phyloP scores from a whole-genome alignment of 1,139 yeast genomes.

The Geotrichum histeridarum region DNA sequence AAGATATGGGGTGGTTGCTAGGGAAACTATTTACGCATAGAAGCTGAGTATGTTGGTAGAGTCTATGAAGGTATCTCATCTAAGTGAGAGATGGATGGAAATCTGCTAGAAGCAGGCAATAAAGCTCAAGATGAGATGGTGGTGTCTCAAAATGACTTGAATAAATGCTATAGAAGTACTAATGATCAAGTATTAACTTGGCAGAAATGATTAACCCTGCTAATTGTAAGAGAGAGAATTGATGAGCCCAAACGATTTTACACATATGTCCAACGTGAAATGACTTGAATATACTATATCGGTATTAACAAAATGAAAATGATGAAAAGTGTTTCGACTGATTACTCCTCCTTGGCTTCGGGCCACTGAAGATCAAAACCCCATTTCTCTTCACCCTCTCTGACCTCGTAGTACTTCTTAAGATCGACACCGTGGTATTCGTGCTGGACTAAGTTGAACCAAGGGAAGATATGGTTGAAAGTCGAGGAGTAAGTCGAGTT shows the following conservation, averaged over 20 bases:
- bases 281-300: neutral
- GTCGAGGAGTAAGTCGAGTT: slow-evolving; percentile 72
- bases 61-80: no score
- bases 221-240: neutral
- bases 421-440: slow-evolving; percentile 80
- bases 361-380: slow-evolving; percentile 36
- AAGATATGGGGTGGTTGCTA: no score
- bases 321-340: neutral
- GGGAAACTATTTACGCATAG: no score
- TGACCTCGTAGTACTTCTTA: slow-evolving; percentile 60
- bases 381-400: slow-evolving; percentile 46
- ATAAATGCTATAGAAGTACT: no score
- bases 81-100: no score
- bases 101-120: no score
- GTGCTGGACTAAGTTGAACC: slow-evolving; percentile 79
- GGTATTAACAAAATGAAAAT: slow-evolving; percentile 1
- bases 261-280: neutral
- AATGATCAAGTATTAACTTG: no score
- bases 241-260: neutral
- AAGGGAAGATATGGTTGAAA: slow-evolving; percentile 61
- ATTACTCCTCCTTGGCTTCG: slow-evolving; percentile 18
- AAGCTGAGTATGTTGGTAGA: no score
- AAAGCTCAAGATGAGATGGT: no score
- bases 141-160: no score
- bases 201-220: no score